phyloP scores from a whole-genome alignment of 345 rosid genomes.

The Citropsis articulata region DNA sequence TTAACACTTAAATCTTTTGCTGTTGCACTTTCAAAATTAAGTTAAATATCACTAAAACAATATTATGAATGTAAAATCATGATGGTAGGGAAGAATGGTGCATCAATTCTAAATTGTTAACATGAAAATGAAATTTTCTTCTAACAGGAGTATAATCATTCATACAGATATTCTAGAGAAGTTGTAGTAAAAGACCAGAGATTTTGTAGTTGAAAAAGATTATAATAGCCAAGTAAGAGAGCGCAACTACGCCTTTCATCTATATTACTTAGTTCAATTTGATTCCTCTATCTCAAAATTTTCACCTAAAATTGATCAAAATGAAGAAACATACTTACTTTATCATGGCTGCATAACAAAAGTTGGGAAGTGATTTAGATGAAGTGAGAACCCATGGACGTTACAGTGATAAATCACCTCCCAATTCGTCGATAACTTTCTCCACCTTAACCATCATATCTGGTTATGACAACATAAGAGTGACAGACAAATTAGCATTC shows the following conservation, averaged over 20 bases:
- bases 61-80: not conserved
- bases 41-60: not conserved
- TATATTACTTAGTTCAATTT: not conserved
- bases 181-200: not conserved
- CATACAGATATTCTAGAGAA: not conserved
- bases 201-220: not conserved
- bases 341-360: not conserved
- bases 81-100: not conserved
- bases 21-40: too few relatives aligned
- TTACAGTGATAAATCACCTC: constrained; percentile 36
- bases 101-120: not conserved
- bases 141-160: not conserved
- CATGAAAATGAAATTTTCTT: not conserved
- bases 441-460: constrained; percentile 79
- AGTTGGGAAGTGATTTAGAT: not conserved
- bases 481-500: constrained; percentile 1
- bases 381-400: constrained; percentile 3
- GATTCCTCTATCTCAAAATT: not conserved
- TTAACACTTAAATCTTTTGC: too few relatives aligned
- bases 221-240: not conserved
- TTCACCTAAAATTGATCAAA: not conserved
- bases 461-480: constrained; percentile 27
- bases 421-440: constrained; percentile 55
- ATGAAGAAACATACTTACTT: not conserved
- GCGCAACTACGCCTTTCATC: not conserved